Evolutionary conservation across 306 rosid species (phyloP).

Genomic region (Vigna angularis): DNA sequence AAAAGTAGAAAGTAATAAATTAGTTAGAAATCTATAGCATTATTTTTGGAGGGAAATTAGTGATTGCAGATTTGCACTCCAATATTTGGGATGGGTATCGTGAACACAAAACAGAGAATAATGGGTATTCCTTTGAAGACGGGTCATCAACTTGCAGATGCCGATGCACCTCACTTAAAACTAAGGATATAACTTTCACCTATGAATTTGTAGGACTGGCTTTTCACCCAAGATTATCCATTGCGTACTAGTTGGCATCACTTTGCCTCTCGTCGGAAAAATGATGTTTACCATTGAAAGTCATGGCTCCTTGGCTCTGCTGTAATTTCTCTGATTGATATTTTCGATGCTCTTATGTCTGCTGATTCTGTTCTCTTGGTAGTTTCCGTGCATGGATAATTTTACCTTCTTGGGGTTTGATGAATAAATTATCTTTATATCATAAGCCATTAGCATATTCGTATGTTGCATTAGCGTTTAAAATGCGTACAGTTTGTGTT

Average conservation of each 20-base stretch:
- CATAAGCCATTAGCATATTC: not conserved
- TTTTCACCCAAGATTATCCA: conserved; percentile 12
- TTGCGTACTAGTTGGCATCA: not conserved
- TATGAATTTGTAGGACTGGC: conserved; percentile 8
- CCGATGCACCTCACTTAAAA: not conserved
- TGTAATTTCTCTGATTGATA: not conserved
- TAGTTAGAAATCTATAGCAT: conserved; percentile 17
- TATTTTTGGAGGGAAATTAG: conserved; percentile 2
- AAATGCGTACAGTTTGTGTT: conserved; percentile 2
- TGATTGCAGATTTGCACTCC: conserved; percentile 6
- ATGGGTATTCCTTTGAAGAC: conserved; percentile 22
- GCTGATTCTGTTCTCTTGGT: not conserved
- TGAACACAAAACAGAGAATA: conserved; percentile 24
- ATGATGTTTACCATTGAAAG: not conserved
- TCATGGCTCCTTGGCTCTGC: not conserved
- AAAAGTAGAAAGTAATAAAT: conserved; percentile 13
- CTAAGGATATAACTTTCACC: not conserved
- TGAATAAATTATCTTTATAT: not conserved
- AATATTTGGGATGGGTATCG: conserved; percentile 6
- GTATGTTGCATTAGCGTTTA: conserved; percentile 9
- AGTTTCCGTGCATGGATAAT: not conserved
- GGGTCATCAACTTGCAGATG: conserved; percentile 18
- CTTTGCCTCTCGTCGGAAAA: not conserved
- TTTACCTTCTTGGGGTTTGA: not conserved
- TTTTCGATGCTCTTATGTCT: not conserved